Percentiles rank a stretch among this genome's conserved stretches.
These are phyloP conservation scores for Mortierella sp. DNA, from an alignment of 371 early-diverging fungal species.

Conservation along the genomic window DNA sequence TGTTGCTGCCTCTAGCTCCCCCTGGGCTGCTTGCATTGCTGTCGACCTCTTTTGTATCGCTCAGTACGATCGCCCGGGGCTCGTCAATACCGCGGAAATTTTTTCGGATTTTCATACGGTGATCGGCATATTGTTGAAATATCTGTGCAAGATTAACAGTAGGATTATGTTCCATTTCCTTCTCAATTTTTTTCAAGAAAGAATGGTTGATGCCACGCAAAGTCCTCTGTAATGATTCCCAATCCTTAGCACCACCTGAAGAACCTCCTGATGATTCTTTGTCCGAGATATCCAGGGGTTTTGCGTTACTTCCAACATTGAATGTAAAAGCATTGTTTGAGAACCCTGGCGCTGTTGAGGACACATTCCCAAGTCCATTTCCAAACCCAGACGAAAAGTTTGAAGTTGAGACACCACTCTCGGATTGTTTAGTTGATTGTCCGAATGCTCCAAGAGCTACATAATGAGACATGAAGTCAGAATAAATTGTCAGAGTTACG, in stretches of 20 bases:
- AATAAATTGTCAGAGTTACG: too few relatives aligned
- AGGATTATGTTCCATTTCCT: constrained; percentile 34
- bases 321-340: constrained; percentile 33
- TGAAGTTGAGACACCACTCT: neutral
- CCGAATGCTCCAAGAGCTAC: neutral
- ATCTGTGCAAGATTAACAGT: constrained; percentile 33
- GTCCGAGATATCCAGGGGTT: neutral
- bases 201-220: constrained; percentile 30
- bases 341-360: constrained; percentile 6
- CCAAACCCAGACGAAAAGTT: neutral
- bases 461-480: neutral
- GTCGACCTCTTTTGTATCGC: neutral
- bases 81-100: constrained; percentile 19
- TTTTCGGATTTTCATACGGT: constrained; percentile 21
- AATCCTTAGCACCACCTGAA: neutral
- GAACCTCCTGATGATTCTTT: neutral
- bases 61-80: constrained; percentile 12
- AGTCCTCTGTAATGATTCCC: constrained; percentile 29
- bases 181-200: constrained; percentile 37
- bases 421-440: neutral
- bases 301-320: constrained; percentile 43
- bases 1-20: neutral
- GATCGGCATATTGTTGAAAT: constrained; percentile 27
- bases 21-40: neutral
- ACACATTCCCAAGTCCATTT: neutral